Conservation (phyloP, 2,329 filamentous ascomycete species). For the Stachybotrys elegans region DNA sequence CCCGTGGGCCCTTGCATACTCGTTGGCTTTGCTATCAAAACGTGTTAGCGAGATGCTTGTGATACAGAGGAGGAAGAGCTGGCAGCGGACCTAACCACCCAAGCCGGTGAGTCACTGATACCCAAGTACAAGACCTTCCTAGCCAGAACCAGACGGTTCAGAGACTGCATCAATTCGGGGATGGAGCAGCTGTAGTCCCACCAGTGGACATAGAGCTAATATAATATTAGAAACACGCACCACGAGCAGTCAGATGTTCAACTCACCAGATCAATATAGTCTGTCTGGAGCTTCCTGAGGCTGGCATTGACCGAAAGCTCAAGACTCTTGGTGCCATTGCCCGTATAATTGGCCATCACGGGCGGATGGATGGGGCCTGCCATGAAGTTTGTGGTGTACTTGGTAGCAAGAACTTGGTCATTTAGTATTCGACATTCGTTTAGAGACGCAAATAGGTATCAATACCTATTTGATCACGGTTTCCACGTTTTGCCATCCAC, state of each 20-base stretch:
- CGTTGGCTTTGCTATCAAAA: conserved; percentile 54
- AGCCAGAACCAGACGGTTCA: conserved; percentile 53
- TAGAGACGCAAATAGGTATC: too few species aligned
- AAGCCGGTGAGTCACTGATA: conserved; percentile 64
- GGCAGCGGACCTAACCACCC: conserved; percentile 48
- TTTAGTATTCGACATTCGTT: too few species aligned
- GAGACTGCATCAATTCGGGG: conserved; percentile 62
- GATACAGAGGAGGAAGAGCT: neutral
- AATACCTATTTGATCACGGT: conserved; percentile 61
- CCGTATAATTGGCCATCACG: conserved; percentile 47
- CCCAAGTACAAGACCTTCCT: conserved; percentile 65
- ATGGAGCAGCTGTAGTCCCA: conserved; percentile 67
- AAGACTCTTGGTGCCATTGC: conserved; percentile 60
- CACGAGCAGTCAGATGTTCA: neutral
- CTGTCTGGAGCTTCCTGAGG: conserved; percentile 56
- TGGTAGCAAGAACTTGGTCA: conserved; percentile 59
- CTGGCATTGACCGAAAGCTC: conserved; percentile 50
- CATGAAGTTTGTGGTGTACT: conserved; percentile 57
- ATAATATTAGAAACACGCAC: neutral
- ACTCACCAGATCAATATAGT: conserved; percentile 61
- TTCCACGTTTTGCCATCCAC: conserved; percentile 62
- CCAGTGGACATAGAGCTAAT: conserved; percentile 55
- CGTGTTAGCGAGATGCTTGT: too few species aligned
- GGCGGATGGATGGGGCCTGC: conserved; percentile 32
- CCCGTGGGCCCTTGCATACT: conserved; percentile 66